Percentiles rank a stretch among this genome's conserved stretches.
Conservation (phyloP, 306 rosid species). For the Dalbergia oliveri region DNA sequence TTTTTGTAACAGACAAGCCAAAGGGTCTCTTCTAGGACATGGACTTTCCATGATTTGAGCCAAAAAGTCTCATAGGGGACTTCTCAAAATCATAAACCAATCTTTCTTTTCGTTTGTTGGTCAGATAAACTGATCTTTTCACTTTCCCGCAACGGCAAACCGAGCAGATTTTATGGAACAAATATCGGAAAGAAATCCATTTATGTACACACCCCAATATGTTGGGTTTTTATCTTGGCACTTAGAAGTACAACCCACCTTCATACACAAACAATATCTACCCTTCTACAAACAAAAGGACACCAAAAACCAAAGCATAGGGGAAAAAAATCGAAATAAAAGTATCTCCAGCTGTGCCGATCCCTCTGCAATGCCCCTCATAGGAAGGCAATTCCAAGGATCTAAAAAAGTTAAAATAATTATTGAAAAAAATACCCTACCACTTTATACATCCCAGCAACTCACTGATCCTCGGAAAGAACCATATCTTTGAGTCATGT, state of each 20-base stretch:
- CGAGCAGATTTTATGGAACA: conserved; percentile 30
- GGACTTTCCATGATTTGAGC: neutral
- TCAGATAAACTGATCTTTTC: neutral
- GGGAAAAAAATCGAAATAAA: conserved; percentile 12
- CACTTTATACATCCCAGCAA: conserved; percentile 51
- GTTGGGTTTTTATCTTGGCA: conserved; percentile 64
- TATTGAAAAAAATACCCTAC: conserved; percentile 49
- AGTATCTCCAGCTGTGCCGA: conserved; percentile 45
- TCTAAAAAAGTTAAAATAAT: conserved; percentile 46
- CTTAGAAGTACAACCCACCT: conserved; percentile 58
- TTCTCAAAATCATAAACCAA: neutral
- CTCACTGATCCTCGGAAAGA: conserved; percentile 50
- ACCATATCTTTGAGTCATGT: conserved; percentile 35
- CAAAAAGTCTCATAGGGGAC: neutral
- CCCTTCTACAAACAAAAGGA: conserved; percentile 56
- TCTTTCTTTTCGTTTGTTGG: neutral
- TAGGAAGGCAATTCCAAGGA: conserved; percentile 56
- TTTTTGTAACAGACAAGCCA: no score
- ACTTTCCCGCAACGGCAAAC: neutral
- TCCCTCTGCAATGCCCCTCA: conserved; percentile 43
- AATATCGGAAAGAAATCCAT: conserved; percentile 34
- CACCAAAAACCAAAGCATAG: conserved; percentile 24
- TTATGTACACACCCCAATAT: conserved; percentile 57
- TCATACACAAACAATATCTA: conserved; percentile 66
- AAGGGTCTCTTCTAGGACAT: no score